These are phyloP conservation scores for Trichoderma afroharzianum DNA, from an alignment of 2,329 filamentous ascomycete genomes.

Conservation along the genomic window DNA sequence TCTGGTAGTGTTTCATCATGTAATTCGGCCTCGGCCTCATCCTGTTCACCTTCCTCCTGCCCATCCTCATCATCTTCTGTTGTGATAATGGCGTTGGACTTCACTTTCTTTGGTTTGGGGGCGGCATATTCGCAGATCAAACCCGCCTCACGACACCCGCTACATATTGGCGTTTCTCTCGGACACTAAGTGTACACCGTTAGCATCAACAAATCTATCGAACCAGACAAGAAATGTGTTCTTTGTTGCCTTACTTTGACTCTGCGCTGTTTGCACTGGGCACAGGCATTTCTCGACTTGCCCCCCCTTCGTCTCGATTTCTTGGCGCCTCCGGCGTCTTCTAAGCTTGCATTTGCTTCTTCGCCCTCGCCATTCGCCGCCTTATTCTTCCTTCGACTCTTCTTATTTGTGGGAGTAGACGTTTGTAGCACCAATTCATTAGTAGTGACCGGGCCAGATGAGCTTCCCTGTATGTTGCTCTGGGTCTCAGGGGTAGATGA, in stretches of 20 bases:
- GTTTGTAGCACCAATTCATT: constrained; percentile 31
- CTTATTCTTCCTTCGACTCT: background rate
- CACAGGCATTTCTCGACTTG: constrained; percentile 35
- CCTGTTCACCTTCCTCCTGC: constrained; percentile 19
- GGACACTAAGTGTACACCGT: constrained; percentile 36
- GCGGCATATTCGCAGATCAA: constrained; percentile 39
- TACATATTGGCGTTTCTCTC: constrained; percentile 38
- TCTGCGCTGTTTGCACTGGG: constrained; percentile 34
- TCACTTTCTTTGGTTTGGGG: constrained; percentile 28
- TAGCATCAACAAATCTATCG: constrained; percentile 12
- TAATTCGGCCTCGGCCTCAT: background rate
- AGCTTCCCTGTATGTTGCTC: constrained; percentile 21
- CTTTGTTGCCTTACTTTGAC: constrained; percentile 35
- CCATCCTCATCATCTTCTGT: constrained; percentile 22
- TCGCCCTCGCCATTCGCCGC: background rate
- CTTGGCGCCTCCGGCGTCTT: background rate
- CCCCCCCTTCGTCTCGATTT: constrained; percentile 24
- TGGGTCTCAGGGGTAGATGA: constrained; percentile 22
- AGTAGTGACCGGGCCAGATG: constrained; percentile 29
- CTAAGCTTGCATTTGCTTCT: background rate
- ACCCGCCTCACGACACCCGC: constrained; percentile 33
- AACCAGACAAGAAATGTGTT: background rate
- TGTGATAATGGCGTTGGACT: constrained; percentile 21
- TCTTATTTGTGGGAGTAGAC: constrained; percentile 17
- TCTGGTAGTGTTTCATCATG: background rate